phyloP scores from a whole-genome alignment of 192 early-diverging fungal species.

The Funneliformis geosporum region DNA sequence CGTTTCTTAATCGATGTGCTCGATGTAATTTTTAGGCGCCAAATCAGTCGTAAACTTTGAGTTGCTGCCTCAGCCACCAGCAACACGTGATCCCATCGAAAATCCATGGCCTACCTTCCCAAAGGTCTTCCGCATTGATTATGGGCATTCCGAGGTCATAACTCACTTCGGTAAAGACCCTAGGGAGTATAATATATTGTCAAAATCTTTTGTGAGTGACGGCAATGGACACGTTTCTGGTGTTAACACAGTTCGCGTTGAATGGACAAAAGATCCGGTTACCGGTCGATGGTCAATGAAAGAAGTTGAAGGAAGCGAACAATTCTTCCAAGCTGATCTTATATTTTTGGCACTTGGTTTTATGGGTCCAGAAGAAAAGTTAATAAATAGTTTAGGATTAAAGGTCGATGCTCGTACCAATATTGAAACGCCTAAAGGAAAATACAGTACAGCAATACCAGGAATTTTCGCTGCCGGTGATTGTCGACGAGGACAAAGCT shows the following conservation, averaged over 20 bases:
- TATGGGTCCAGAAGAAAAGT: constrained; percentile 85
- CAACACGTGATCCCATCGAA: constrained; percentile 66
- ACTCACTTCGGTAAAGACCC: constrained; percentile 92
- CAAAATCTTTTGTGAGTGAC: constrained; percentile 93
- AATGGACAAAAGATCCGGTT: constrained; percentile 83
- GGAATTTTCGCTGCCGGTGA: constrained; percentile 97
- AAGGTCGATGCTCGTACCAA: constrained; percentile 77
- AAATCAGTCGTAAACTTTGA: constrained; percentile 94
- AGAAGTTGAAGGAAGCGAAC: constrained; percentile 82
- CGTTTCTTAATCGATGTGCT: background rate
- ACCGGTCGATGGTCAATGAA: constrained; percentile 84
- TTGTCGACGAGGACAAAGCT: constrained; percentile 91
- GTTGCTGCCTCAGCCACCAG: constrained; percentile 92
- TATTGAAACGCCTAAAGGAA: constrained; percentile 76
- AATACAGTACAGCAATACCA: constrained; percentile 74
- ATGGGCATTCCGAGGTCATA: constrained; percentile 92
- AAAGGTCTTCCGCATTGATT: constrained; percentile 93
- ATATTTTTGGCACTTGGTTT: constrained; percentile 97
- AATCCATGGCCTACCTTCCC: constrained; percentile 99
- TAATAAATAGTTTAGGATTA: constrained; percentile 79
- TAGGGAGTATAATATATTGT: constrained; percentile 90
- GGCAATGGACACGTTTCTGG: constrained; percentile 80
- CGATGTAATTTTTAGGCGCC: constrained; percentile 50
- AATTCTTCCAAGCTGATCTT: constrained; percentile 87
- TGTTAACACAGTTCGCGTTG: constrained; percentile 92